Evolutionary conservation across 2,329 filamentous ascomycete species (phyloP), one percentile per base, ranked within the genome.

Genomic region (Stromatinia cepivora): DNA sequence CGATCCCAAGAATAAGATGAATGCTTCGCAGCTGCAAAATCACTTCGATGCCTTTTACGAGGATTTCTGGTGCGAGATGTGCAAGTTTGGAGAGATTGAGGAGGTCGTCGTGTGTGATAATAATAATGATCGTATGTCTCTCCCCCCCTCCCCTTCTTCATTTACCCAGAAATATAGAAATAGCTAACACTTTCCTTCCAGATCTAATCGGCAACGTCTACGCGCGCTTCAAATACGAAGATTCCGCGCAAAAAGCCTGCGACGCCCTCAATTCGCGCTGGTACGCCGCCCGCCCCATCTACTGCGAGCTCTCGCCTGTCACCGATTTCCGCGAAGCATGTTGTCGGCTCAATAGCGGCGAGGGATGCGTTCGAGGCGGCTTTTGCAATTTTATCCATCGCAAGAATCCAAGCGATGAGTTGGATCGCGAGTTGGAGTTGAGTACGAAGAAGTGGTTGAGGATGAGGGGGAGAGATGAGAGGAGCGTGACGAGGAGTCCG

Each of bases 41-140:
- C 95, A 99, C 87, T 99, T 99, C 80, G 95, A 99, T 82, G 95
- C 95, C 78, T 99, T 99, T 82, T 99, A 99, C 85, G 95, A 99
- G 84, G 95, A 99, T 81, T 93, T 99, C 75, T 99, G 95, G 94
- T 98, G 94, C 84, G 95, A 99, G 87, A 92, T 99, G 85, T 98
- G 95, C 90, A 93, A 97, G 83, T 99, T 96, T 81, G 95, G 95
- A 75, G 93, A 98, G 82, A 86, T 98, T 48, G 95, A 99, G 83
- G 95, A 99, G 83, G 88, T 99, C 17, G 95, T 99, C 17, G 94
- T 99, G 3, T 99, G 95, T 82, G 95, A 99, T 84, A 99, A 99
- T 82, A 98, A 98, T 82, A 99, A 99, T 82, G 95, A 99, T 63
- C 73, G 74, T 76, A 72, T 66, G 52, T 52, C 31, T 61, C 11